These are phyloP conservation scores for Phaeosphaeria sp. DNA, from an alignment of 2,329 filamentous ascomycete species.

Conservation along the genomic window DNA sequence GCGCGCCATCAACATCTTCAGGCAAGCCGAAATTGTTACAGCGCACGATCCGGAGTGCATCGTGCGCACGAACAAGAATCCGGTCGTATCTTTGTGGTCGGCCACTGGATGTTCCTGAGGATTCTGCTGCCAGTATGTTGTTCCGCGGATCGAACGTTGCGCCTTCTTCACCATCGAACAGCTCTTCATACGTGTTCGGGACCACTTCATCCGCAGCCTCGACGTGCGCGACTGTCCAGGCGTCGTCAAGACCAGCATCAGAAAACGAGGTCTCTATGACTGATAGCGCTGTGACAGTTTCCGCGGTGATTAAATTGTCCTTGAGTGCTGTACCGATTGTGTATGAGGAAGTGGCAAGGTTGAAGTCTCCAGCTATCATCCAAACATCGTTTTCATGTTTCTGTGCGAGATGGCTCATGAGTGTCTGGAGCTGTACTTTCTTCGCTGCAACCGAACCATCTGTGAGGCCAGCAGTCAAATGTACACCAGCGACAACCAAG, in stretches of 20 bases:
- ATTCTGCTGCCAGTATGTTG: slow-evolving; percentile 63
- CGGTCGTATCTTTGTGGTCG: slow-evolving; percentile 71
- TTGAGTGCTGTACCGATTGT: slow-evolving; percentile 62
- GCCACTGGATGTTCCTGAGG: slow-evolving; percentile 62
- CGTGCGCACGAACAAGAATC: slow-evolving; percentile 60
- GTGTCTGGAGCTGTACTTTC: slow-evolving; percentile 60
- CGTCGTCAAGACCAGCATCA: slow-evolving; percentile 58
- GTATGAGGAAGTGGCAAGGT: slow-evolving; percentile 65
- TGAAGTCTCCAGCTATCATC: slow-evolving; percentile 70
- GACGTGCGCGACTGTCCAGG: slow-evolving; percentile 58
- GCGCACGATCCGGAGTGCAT: slow-evolving; percentile 47
- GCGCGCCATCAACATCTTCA: slow-evolving; percentile 23
- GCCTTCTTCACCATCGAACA: slow-evolving; percentile 66
- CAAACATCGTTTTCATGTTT: slow-evolving; percentile 56
- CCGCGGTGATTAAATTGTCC: slow-evolving; percentile 60
- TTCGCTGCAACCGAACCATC: slow-evolving; percentile 65
- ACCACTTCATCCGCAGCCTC: slow-evolving; percentile 51
- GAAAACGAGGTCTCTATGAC: slow-evolving; percentile 57
- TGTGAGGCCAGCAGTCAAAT: slow-evolving; percentile 67
- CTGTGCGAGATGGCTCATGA: slow-evolving; percentile 56
- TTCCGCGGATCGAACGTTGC: slow-evolving; percentile 68
- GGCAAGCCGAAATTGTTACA: slow-evolving; percentile 67
- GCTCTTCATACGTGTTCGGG: slow-evolving; percentile 34
- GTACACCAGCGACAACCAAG: slow-evolving; percentile 63
- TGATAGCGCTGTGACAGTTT: slow-evolving; percentile 54